A percentile compares a stretch with the other conserved stretches of the same genome.
phyloP scores from a whole-genome alignment of 352 stramenopile genomes.

The Pythium plurisporium region DNA sequence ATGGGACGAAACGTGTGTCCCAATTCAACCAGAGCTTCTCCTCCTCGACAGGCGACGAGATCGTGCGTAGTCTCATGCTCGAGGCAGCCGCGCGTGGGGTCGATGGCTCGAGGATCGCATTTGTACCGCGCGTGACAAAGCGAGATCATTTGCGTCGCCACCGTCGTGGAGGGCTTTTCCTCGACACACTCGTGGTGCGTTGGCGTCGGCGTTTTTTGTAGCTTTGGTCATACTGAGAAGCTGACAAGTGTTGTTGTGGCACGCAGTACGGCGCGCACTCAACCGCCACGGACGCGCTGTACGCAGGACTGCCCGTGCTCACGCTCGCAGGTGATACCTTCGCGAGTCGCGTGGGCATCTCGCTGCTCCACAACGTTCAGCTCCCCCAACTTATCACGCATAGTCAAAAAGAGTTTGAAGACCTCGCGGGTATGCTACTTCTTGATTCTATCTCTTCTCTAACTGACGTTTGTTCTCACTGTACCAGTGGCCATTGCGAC shows the following conservation, averaged over 20 bases:
- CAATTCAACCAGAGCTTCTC: no score
- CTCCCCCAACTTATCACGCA: constrained; percentile 35
- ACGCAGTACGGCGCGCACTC: constrained; percentile 98
- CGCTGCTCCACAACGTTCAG: constrained; percentile 44
- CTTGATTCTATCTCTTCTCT: no score
- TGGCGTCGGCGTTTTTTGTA: no score
- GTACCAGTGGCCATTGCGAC: constrained; percentile 31
- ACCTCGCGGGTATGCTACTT: no score
- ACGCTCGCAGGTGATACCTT: constrained; percentile 79
- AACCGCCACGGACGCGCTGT: constrained; percentile 89
- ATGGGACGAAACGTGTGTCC: no score
- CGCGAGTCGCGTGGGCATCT: constrained; percentile 61
- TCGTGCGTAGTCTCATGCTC: constrained; percentile 37
- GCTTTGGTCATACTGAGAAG: no score
- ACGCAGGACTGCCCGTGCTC: constrained; percentile 85
- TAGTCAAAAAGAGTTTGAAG: constrained; percentile 68
- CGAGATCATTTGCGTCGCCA: constrained; percentile 78
- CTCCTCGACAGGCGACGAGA: constrained; percentile 14
- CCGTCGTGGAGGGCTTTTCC: constrained; percentile 83
- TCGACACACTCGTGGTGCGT: constrained; percentile 94
- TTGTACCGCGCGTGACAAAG: constrained; percentile 60
- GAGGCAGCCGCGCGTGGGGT: constrained; percentile 72
- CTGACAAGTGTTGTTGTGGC: no score
- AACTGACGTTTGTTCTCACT: no score
- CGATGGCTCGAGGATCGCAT: constrained; percentile 54